Conservation (phyloP, 768 basidiomycete genomes). For the Tephrocybe sp. region DNA sequence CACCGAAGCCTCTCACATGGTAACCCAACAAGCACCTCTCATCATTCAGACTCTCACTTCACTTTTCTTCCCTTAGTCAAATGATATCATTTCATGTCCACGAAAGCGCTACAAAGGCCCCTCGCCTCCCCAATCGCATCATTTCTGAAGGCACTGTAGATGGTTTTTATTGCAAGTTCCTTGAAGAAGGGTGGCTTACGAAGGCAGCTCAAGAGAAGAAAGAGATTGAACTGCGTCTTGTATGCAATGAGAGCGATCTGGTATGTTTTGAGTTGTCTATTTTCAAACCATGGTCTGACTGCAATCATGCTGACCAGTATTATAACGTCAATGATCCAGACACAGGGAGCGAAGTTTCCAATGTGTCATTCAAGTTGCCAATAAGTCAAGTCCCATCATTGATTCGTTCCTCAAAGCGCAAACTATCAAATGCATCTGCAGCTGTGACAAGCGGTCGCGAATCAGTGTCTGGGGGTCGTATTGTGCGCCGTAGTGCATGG, state of each 20-base stretch:
- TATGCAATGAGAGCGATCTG: conserved; percentile 2
- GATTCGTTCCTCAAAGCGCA: not conserved
- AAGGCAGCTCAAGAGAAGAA: not conserved
- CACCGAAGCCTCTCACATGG: too few species aligned
- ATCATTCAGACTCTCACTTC: too few species aligned
- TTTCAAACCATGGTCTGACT: not conserved
- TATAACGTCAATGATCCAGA: too few species aligned
- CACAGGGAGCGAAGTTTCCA: too few species aligned
- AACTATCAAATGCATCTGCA: conserved; percentile 3
- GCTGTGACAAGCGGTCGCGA: not conserved
- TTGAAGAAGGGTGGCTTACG: conserved; percentile 1
- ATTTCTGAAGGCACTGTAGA: conserved; percentile 2
- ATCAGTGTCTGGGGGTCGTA: not conserved
- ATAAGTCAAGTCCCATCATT: not conserved
- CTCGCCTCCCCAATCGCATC: too few species aligned
- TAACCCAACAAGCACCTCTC: too few species aligned
- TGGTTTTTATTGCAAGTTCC: conserved; percentile 2
- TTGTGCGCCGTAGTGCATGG: not conserved
- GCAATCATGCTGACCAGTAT: too few species aligned
- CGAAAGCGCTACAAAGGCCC: too few species aligned
- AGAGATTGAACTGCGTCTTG: conserved; percentile 5
- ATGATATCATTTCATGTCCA: too few species aligned
- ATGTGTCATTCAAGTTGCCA: too few species aligned
- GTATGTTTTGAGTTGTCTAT: not conserved
- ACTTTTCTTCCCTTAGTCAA: too few species aligned